Percentiles rank a stretch among this genome's conserved stretches.
Evolutionary conservation across 257 asterid genomes (phyloP).

Genomic region (Anisodus tanguticus): DNA sequence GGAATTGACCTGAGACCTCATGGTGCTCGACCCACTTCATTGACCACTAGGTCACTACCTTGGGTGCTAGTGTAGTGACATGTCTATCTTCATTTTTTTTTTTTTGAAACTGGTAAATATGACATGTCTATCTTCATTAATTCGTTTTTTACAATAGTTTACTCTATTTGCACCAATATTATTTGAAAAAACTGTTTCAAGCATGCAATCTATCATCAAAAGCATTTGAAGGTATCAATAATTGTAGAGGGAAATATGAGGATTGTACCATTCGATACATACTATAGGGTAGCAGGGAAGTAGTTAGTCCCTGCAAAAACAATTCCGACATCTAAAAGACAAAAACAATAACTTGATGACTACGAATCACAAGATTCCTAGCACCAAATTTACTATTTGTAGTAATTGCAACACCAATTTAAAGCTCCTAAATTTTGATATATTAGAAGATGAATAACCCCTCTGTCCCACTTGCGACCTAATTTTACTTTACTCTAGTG

Average conservation of each 20-base stretch:
- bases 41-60: no score
- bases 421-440: not conserved
- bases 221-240: not conserved
- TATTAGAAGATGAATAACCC: slow-evolving; percentile 7
- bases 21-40: no score
- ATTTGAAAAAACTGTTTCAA: not conserved
- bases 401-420: slow-evolving; percentile 12
- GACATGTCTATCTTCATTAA: not conserved
- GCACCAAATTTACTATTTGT: not conserved
- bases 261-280: slow-evolving; percentile 5
- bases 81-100: not conserved
- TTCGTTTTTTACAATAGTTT: not conserved
- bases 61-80: not conserved
- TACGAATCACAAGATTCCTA: not conserved
- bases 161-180: not conserved
- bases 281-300: slow-evolving; percentile 13
- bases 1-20: no score
- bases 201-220: not conserved
- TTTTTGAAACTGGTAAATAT: no score
- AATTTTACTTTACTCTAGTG: not conserved
- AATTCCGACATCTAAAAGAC: no score
- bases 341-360: slow-evolving; percentile 6
- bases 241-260: not conserved
- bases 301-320: not conserved
- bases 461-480: not conserved